Evolutionary conservation across 129 eudicot genomes (phyloP).

Genomic region (Chrysanthemum seticuspe): DNA sequence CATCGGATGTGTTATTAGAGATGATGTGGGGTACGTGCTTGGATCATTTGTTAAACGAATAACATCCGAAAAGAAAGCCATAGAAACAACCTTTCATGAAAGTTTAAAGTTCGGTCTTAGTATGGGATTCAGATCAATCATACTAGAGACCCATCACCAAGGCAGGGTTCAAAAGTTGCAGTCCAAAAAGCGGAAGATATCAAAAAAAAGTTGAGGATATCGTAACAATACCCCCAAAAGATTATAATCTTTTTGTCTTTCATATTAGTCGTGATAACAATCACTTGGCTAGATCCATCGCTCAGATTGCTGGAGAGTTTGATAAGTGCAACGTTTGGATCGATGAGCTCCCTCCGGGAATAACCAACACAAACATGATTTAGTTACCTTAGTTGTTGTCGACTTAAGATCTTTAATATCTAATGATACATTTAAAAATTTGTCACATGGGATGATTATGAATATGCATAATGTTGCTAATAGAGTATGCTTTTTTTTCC

Average conservation of each 20-base stretch:
- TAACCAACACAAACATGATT: background rate
- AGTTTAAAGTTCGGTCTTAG: constrained; percentile 4
- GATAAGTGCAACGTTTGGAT: constrained; percentile 7
- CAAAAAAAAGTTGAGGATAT: background rate
- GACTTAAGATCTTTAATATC: background rate
- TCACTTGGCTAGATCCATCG: background rate
- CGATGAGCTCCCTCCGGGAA: constrained; percentile 1
- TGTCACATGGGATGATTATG: background rate
- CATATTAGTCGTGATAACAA: background rate
- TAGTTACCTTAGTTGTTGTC: background rate
- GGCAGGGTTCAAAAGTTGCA: background rate
- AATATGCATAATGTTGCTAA: too few relatives aligned
- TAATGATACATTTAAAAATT: background rate
- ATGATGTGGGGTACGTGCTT: constrained; percentile 4
- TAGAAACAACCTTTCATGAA: background rate
- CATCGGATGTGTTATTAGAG: constrained; percentile 19
- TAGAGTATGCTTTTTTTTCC: too few relatives aligned
- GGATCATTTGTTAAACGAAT: background rate
- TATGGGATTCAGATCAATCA: constrained; percentile 15
- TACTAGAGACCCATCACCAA: background rate
- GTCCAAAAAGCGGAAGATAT: background rate
- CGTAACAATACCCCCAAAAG: background rate
- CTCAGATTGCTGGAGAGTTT: background rate
- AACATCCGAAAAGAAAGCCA: too few relatives aligned
- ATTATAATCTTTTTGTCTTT: constrained; percentile 1